phyloP scores from a whole-genome alignment of 768 basidiomycete genomes.

The Suillus lakei region DNA sequence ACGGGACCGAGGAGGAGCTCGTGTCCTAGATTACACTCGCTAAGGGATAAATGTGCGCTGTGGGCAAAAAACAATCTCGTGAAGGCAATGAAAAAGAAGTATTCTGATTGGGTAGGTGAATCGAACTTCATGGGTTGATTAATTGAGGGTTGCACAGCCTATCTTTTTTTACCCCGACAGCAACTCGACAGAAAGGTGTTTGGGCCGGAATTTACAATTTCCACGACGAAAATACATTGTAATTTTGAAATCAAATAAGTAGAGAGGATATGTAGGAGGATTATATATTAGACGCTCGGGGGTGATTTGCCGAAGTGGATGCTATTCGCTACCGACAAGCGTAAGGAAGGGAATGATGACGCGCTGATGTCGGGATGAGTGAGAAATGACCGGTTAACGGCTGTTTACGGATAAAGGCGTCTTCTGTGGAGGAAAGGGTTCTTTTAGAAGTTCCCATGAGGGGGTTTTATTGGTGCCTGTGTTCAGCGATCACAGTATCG shows the following conservation, averaged over 20 bases:
- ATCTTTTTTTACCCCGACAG: slow-evolving; percentile 10
- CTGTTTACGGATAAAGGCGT: too few species aligned
- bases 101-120: slow-evolving; percentile 16
- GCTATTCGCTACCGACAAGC: slow-evolving; percentile 43
- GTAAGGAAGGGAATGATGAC: too few species aligned
- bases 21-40: neutral
- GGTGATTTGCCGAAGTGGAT: slow-evolving; percentile 2
- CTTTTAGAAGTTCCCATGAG: slow-evolving; percentile 37
- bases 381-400: slow-evolving; percentile 36
- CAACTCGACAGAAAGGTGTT: too few species aligned
- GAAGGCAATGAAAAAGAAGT: slow-evolving; percentile 13
- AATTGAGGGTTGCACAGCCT: slow-evolving; percentile 16
- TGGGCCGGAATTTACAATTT: neutral
- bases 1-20: slow-evolving; percentile 23
- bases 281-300: slow-evolving; percentile 9
- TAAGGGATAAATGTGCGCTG: neutral
- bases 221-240: neutral
- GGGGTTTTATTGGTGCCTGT: slow-evolving; percentile 41
- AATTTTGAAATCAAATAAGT: neutral
- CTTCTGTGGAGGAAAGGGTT: neutral
- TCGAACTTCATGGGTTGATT: slow-evolving; percentile 15
- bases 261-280: too few species aligned
- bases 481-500: slow-evolving; percentile 35
- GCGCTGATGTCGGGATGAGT: slow-evolving; percentile 11
- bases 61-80: slow-evolving; percentile 1